Percentiles rank a stretch among this genome's conserved stretches.
Evolutionary conservation across 2,329 filamentous ascomycete species (phyloP).

Genomic region (Elsinoe batatas): DNA sequence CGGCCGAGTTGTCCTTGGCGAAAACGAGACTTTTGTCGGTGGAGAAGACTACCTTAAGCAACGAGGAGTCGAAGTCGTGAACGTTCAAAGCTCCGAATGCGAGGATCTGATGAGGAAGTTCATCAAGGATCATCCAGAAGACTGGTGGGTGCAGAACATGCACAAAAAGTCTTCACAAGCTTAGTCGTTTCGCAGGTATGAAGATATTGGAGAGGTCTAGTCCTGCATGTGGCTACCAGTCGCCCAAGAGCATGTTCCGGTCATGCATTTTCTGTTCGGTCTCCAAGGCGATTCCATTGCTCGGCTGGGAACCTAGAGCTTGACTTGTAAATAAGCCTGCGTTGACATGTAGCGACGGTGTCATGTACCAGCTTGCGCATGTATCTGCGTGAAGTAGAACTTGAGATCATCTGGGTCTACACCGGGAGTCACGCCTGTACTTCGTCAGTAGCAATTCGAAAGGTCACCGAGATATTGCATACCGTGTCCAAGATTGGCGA

Average conservation of each 20-base stretch:
- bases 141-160: constrained; percentile 45
- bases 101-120: constrained; percentile 61
- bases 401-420: constrained; percentile 89
- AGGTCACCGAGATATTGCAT: constrained; percentile 28
- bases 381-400: constrained; percentile 90
- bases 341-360: constrained; percentile 16
- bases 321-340: constrained; percentile 22
- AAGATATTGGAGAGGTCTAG: constrained; percentile 30
- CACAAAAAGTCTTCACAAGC: constrained; percentile 11
- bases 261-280: constrained; percentile 28
- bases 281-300: constrained; percentile 18
- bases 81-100: constrained; percentile 56
- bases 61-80: constrained; percentile 63
- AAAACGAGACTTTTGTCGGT: constrained; percentile 66
- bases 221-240: constrained; percentile 21
- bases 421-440: constrained; percentile 76
- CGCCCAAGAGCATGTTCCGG: constrained; percentile 26
- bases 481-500: constrained; percentile 94
- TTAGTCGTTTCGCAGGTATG: constrained; percentile 24
- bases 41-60: constrained; percentile 60
- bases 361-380: constrained; percentile 40
- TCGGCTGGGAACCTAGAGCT: constrained; percentile 22
- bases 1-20: constrained; percentile 62
- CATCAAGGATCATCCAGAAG: constrained; percentile 59
- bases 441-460: constrained; percentile 14